phyloP scores from a whole-genome alignment of 2,329 filamentous ascomycete species.

The Cladosporium sp. region DNA sequence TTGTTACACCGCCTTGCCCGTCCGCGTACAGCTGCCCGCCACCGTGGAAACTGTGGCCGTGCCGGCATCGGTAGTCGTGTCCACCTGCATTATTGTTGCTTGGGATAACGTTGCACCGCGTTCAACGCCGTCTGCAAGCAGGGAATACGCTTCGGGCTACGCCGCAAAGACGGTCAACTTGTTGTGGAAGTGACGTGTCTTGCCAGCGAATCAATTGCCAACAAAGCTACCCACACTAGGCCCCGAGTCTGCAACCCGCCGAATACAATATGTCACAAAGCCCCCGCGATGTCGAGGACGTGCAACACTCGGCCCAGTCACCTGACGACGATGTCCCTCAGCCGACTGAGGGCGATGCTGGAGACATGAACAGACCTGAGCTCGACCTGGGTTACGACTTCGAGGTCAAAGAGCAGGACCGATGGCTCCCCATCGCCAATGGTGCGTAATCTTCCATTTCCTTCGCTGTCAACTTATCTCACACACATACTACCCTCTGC shows the following conservation, averaged over 20 bases:
- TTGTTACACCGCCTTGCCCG: conserved; percentile 15
- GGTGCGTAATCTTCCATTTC: conserved; percentile 69
- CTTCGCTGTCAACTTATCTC: conserved; percentile 16
- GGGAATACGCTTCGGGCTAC: conserved; percentile 19
- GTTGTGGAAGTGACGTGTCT: conserved; percentile 31
- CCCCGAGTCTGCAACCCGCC: conserved; percentile 24
- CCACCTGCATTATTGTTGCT: conserved; percentile 14
- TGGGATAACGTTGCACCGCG: conserved; percentile 11
- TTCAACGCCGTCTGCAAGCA: conserved; percentile 17
- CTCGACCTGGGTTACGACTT: conserved; percentile 75
- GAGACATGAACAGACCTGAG: conserved; percentile 30
- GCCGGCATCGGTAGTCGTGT: conserved; percentile 11
- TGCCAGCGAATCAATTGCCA: conserved; percentile 31
- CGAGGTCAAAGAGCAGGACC: conserved; percentile 98
- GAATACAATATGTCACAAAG: conserved; percentile 88
- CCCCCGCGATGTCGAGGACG: conserved; percentile 82
- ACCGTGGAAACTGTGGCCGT: neutral
- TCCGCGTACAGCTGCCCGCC: conserved; percentile 16
- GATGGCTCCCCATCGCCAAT: conserved; percentile 99
- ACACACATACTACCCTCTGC: conserved; percentile 14
- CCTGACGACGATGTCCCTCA: conserved; percentile 88
- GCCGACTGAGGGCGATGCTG: conserved; percentile 31
- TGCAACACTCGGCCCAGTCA: conserved; percentile 67
- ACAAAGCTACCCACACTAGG: conserved; percentile 24
- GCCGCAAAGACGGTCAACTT: conserved; percentile 21